Evolutionary conservation across 2,329 filamentous ascomycete species (phyloP).

Genomic region (Trichophyton mentagrophytes): DNA sequence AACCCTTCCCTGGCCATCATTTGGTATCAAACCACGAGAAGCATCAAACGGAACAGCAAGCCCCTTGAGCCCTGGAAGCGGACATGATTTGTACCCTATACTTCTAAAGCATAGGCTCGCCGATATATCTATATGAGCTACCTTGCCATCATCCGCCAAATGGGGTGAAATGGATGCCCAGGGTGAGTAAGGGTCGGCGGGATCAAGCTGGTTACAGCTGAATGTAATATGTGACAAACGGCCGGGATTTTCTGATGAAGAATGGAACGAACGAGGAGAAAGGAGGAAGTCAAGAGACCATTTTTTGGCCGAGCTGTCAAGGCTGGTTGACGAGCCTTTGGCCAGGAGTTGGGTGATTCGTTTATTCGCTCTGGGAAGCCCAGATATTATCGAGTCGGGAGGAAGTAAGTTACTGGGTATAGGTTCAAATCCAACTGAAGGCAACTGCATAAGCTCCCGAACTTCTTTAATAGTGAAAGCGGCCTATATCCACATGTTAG

Average conservation of each 20-base stretch:
- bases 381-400: constrained; percentile 43
- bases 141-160: constrained; percentile 18
- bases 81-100: constrained; percentile 81
- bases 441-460: constrained; percentile 71
- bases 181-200: constrained; percentile 42
- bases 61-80: constrained; percentile 60
- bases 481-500: constrained; percentile 42
- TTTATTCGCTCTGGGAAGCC: constrained; percentile 61
- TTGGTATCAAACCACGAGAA: constrained; percentile 61
- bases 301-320: constrained; percentile 44
- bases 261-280: constrained; percentile 58
- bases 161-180: constrained; percentile 32
- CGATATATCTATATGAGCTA: constrained; percentile 26
- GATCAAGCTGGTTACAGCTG: constrained; percentile 38
- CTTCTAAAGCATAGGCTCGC: constrained; percentile 73
- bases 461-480: constrained; percentile 93
- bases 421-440: constrained; percentile 57
- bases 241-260: constrained; percentile 33
- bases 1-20: constrained; percentile 68
- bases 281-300: constrained; percentile 82
- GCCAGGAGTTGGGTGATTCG: constrained; percentile 68
- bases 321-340: constrained; percentile 52
- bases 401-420: constrained; percentile 57
- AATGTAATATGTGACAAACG: constrained; percentile 56
- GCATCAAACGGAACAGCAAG: constrained; percentile 68